Conservation (phyloP, 768 basidiomycete species). For the Leccinum subgranulosum region DNA sequence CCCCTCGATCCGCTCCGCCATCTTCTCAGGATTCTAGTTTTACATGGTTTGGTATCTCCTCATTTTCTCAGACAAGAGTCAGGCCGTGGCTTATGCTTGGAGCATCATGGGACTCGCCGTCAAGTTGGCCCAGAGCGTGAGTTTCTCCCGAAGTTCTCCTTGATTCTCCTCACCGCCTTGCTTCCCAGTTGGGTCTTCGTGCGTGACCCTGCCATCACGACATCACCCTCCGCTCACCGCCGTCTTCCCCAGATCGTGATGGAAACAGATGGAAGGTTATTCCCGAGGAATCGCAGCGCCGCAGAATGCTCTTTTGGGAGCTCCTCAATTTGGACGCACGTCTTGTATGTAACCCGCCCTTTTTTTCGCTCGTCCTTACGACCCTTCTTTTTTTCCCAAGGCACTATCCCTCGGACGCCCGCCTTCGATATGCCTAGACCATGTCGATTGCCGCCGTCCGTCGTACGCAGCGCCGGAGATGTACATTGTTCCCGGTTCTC, state of each 20-base stretch:
- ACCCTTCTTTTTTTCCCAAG: constrained; percentile 31
- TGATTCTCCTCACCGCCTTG: constrained; percentile 3
- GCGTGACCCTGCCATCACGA: constrained; percentile 27
- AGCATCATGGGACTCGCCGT: constrained; percentile 72
- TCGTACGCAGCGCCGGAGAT: constrained; percentile 30
- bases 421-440: constrained; percentile 60
- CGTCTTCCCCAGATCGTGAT: constrained; percentile 56
- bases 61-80: constrained; percentile 71
- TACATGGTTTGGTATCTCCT: constrained; percentile 76
- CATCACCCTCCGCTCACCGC: constrained; percentile 20
- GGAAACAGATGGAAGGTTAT: constrained; percentile 60
- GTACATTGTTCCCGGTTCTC: constrained; percentile 26
- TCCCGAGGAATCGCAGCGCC: constrained; percentile 70
- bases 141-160: constrained; percentile 23
- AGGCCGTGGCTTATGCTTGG: constrained; percentile 72
- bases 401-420: constrained; percentile 70
- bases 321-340: constrained; percentile 66
- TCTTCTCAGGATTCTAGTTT: constrained; percentile 47
- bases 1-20: not conserved
- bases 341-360: constrained; percentile 45
- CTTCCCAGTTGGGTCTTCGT: constrained; percentile 63
- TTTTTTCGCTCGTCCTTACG: constrained; percentile 13
- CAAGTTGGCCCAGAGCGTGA: constrained; percentile 69
- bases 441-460: constrained; percentile 58
- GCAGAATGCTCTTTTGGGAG: constrained; percentile 72